These are phyloP conservation scores for Malbranchea cinnamomea DNA, from an alignment of 2,329 filamentous ascomycete genomes.

Conservation along the genomic window DNA sequence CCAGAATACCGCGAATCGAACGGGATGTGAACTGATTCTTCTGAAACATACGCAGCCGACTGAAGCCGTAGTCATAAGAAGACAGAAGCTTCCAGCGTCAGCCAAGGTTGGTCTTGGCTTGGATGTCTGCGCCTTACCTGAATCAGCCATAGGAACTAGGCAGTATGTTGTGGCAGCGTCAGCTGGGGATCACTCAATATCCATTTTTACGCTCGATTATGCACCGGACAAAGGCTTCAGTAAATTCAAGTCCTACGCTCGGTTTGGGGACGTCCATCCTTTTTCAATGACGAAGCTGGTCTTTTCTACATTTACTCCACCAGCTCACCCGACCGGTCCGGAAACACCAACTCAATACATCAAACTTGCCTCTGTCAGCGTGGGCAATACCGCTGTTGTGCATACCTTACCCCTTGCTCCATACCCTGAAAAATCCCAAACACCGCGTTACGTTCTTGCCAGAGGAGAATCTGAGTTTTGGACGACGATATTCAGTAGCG, in stretches of 20 bases:
- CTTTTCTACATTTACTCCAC: slow-evolving; percentile 38
- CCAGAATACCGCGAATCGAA: slow-evolving; percentile 39
- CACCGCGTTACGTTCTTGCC: slow-evolving; percentile 55
- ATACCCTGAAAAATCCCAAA: slow-evolving; percentile 26
- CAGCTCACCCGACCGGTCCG: slow-evolving; percentile 32
- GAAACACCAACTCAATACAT: slow-evolving; percentile 43
- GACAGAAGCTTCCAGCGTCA: slow-evolving; percentile 47
- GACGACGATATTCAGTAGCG: slow-evolving; percentile 39
- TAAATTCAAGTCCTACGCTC: slow-evolving; percentile 35
- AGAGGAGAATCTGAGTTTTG: slow-evolving; percentile 38
- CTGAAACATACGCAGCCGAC: slow-evolving; percentile 13
- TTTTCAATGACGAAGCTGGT: slow-evolving; percentile 43
- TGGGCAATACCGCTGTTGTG: slow-evolving; percentile 64
- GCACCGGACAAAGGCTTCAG: slow-evolving; percentile 28
- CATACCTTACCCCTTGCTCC: slow-evolving; percentile 58
- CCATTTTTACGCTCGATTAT: slow-evolving; percentile 64
- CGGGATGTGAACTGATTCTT: slow-evolving; percentile 40
- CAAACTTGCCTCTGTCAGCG: slow-evolving; percentile 66
- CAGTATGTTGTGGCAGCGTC: slow-evolving; percentile 73
- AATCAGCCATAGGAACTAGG: slow-evolving; percentile 44
- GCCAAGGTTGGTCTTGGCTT: slow-evolving; percentile 65
- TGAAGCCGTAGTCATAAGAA: slow-evolving; percentile 32
- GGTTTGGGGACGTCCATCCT: slow-evolving; percentile 40
- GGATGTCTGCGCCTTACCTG: slow-evolving; percentile 55
- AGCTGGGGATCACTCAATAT: slow-evolving; percentile 64